A percentile compares a stretch with the other conserved stretches of the same genome.
Evolutionary conservation across 2,329 filamentous ascomycete genomes (phyloP).

Genomic region (Epichloe sylvatica): DNA sequence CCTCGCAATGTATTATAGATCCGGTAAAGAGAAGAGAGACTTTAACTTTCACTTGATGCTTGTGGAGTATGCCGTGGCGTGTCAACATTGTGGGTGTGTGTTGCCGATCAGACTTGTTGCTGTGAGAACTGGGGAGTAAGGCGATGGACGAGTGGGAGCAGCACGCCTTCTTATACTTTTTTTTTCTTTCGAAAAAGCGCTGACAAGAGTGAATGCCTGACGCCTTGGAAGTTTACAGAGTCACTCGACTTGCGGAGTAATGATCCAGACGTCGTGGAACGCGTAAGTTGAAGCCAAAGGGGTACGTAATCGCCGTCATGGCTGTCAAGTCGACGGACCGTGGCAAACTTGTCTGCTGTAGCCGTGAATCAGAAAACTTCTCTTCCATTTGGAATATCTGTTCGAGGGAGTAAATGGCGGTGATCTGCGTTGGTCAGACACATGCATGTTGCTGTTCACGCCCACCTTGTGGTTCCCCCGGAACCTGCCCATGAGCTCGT

Average conservation of each 20-base stretch:
- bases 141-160: background rate
- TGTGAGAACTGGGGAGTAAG: background rate
- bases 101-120: background rate
- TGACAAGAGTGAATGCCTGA: background rate
- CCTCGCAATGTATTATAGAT: no score
- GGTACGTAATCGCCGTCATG: constrained; percentile 27
- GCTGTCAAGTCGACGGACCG: constrained; percentile 15
- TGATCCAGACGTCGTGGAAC: constrained; percentile 25
- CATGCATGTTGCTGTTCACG: no score
- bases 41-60: background rate
- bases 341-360: background rate
- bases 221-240: no score
- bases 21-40: background rate
- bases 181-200: no score
- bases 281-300: constrained; percentile 27
- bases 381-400: constrained; percentile 12
- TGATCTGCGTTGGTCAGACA: background rate
- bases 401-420: no score
- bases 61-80: background rate
- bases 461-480: no score
- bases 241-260: background rate
- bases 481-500: no score
- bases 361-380: constrained; percentile 21
- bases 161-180: background rate
- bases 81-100: background rate